Conservation (phyloP, 78 protist species). For the Dictyostelium brefeldianum region DNA sequence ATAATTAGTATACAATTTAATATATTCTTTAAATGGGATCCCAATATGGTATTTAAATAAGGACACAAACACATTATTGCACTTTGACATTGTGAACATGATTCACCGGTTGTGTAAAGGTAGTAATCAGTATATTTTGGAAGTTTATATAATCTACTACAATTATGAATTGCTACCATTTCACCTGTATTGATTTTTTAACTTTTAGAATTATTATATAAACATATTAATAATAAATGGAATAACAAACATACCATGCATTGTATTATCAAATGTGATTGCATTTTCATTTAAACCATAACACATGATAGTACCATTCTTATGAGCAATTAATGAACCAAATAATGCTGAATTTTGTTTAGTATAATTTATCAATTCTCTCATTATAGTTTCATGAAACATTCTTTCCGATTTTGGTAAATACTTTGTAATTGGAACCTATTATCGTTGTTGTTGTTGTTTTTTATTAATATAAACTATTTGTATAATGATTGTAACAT, state of each 20-base stretch:
- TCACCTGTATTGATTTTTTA: slow-evolving; percentile 1
- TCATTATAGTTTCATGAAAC: neutral
- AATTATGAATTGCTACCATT: slow-evolving; percentile 7
- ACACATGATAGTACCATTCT: slow-evolving; percentile 22
- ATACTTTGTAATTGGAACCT: neutral
- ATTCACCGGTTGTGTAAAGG: slow-evolving; percentile 55
- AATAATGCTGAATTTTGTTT: neutral
- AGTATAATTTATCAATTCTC: slow-evolving; percentile 9
- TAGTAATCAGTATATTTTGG: neutral
- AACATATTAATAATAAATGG: no score
- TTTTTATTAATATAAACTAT: no score
- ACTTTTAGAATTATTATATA: no score
- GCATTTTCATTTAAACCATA: neutral
- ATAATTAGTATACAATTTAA: no score
- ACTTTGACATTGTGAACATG: slow-evolving; percentile 41
- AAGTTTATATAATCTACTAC: neutral
- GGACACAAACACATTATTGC: slow-evolving; percentile 37
- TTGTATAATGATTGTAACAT: no score
- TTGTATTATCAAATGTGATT: neutral
- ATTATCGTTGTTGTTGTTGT: no score
- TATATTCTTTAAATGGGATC: no score
- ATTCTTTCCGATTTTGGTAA: slow-evolving; percentile 1
- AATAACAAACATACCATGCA: neutral
- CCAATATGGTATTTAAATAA: no score
- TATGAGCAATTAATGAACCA: slow-evolving; percentile 16